Base-by-base conservation (phyloP, 306 rosid species). In the Quercus dentata region DNA sequence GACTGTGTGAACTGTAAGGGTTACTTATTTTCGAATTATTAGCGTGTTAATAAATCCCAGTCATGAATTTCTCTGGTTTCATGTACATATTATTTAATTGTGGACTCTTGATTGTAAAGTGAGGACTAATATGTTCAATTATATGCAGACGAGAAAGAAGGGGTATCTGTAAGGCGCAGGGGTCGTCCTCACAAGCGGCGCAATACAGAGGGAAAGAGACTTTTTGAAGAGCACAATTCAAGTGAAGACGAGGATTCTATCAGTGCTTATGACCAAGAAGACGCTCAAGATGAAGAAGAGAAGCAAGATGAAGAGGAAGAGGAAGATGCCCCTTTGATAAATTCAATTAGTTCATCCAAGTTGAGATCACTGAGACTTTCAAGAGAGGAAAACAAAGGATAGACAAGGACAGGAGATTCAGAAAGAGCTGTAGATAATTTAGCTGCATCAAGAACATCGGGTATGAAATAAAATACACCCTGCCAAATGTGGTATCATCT, bases 241-340 rank as follows among this genome's bases (percentile, higher is more conserved):
- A 91, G 96, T 82, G 99, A 88, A 65, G 98, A 89, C 2, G 99
- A 92, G 76, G 97, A 95, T 80, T 92, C 95, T 20, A 90, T 92
- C 76, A 89, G 96, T 85, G 91, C 84, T 76, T 95, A 92, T 41
- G 99, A 95, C 71, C 91, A 84, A 67, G 97, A 86, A 81, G 41
- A 35, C 83, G 94, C 78, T 69, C 90, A 81, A 64, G 92, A 88
- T 64, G 92, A 81, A 79, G 94, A 79, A 56, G 81, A 81, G 80
- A 88, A 83, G 79, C 92, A 72, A 78, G 94, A 91, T 17, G 86
- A 83, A 30, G 97, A 89, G 1, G 92, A 85, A 0, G 97, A 91
- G 38, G 99, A 94, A 78, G 89, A 91, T 51, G 86, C 88, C 65
- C 99, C 92, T 65, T 84, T 92, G 79, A 95, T 91, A 83, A 80